Evolutionary conservation across 2,329 filamentous ascomycete species (phyloP).

Genomic region (Camillea tinctor): DNA sequence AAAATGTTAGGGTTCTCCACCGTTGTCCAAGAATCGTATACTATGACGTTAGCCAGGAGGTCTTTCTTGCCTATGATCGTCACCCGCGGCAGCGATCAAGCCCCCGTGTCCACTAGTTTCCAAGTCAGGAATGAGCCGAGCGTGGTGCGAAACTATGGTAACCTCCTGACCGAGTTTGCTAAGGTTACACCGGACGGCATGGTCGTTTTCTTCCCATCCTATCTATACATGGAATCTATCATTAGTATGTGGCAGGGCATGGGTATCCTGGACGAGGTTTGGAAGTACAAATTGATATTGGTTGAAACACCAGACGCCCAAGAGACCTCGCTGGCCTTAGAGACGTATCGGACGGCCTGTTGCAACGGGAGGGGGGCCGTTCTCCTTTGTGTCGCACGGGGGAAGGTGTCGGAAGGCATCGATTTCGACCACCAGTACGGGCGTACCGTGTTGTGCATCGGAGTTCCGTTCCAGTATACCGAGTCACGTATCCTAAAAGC

Average conservation of each 20-base stretch:
- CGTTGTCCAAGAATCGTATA: constrained; percentile 94
- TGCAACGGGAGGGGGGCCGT: constrained; percentile 95
- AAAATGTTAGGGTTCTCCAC: constrained; percentile 95
- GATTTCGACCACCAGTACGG: constrained; percentile 99
- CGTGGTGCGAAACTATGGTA: constrained; percentile 96
- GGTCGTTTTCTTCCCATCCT: constrained; percentile 99
- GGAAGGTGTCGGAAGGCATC: constrained; percentile 96
- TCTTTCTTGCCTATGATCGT: constrained; percentile 99
- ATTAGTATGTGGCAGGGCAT: constrained; percentile 99
- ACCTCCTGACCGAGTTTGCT: constrained; percentile 88
- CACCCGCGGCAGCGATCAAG: constrained; percentile 90
- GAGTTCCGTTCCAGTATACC: constrained; percentile 97
- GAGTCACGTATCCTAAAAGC: constrained; percentile 97
- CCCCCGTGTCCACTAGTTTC: constrained; percentile 88
- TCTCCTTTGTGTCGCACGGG: constrained; percentile 89
- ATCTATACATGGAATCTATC: constrained; percentile 98
- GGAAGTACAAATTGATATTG: constrained; percentile 98
- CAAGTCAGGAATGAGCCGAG: constrained; percentile 93
- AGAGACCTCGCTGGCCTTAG: constrained; percentile 90
- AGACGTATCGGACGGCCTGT: constrained; percentile 96
- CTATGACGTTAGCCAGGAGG: constrained; percentile 88
- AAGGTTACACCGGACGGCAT: constrained; percentile 95
- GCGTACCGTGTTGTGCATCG: constrained; percentile 91
- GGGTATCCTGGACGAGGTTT: constrained; percentile 95
- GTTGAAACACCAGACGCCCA: constrained; percentile 97